phyloP scores from a whole-genome alignment of 768 basidiomycete species.

The Neoboletus subvelutipes region DNA sequence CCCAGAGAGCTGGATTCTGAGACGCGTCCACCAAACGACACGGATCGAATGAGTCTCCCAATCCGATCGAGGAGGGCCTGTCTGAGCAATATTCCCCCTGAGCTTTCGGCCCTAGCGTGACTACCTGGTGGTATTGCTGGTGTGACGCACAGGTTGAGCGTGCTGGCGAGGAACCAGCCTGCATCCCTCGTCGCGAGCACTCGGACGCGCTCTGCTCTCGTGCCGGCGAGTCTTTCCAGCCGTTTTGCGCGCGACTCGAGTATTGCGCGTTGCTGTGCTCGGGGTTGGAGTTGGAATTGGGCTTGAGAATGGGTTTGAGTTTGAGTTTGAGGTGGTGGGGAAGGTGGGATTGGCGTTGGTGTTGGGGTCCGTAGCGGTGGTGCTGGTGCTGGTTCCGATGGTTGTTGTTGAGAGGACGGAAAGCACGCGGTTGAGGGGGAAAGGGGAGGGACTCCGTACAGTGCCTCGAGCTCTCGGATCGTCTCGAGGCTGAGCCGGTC shows the following conservation, averaged over 20 bases:
- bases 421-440: neutral
- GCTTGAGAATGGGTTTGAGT: neutral
- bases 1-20: neutral
- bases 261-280: neutral
- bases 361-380: neutral
- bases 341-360: neutral
- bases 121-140: neutral
- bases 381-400: neutral
- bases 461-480: constrained; percentile 26
- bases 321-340: neutral
- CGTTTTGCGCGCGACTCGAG: constrained; percentile 2
- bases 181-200: constrained; percentile 28
- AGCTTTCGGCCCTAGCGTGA: neutral
- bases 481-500: constrained; percentile 29
- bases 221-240: constrained; percentile 11
- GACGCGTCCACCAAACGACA: neutral
- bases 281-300: neutral
- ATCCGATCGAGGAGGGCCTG: constrained; percentile 23
- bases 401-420: neutral
- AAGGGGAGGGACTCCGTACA: constrained; percentile 8
- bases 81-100: constrained; percentile 3
- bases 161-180: constrained; percentile 28
- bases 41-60: constrained; percentile 21
- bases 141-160: constrained; percentile 25
- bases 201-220: constrained; percentile 20